These are phyloP conservation scores for Pseudomonodictys pantanalensis DNA, from an alignment of 495 filamentous ascomycete species.

Conservation along the genomic window DNA sequence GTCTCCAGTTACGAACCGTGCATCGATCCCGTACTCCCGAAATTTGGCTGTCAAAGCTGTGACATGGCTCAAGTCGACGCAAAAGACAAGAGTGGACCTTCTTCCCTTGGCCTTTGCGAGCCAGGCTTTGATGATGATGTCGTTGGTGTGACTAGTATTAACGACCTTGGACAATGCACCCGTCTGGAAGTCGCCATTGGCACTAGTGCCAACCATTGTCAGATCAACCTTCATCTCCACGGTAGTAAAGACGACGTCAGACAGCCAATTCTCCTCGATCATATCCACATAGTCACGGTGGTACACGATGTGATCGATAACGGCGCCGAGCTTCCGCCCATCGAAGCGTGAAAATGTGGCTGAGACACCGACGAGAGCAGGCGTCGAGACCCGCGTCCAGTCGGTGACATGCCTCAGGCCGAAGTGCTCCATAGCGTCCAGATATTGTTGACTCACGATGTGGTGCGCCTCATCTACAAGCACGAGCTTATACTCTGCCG, in stretches of 20 bases:
- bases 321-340: slow-evolving; percentile 79
- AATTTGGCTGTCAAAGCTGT: slow-evolving; percentile 68
- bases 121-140: slow-evolving; percentile 82
- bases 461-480: slow-evolving; percentile 98
- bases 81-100: slow-evolving; percentile 89
- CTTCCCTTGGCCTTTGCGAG: slow-evolving; percentile 65
- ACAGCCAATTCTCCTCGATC: slow-evolving; percentile 83
- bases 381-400: slow-evolving; percentile 46
- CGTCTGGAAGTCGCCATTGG: slow-evolving; percentile 74
- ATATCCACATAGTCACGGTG: slow-evolving; percentile 96
- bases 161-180: slow-evolving; percentile 71
- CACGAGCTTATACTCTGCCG: slow-evolving; percentile 76
- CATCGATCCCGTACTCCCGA: slow-evolving; percentile 73
- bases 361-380: slow-evolving; percentile 83
- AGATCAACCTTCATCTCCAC: slow-evolving; percentile 78
- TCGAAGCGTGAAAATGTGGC: slow-evolving; percentile 90
- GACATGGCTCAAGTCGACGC: slow-evolving; percentile 83
- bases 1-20: slow-evolving; percentile 75
- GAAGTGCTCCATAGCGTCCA: slow-evolving; percentile 70
- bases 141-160: slow-evolving; percentile 74
- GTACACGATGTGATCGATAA: slow-evolving; percentile 94
- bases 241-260: slow-evolving; percentile 88
- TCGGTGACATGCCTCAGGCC: slow-evolving; percentile 55
- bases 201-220: slow-evolving; percentile 59
- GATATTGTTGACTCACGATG: slow-evolving; percentile 80